Conservation (phyloP, 805 yeast species). For the Candida khao-thaluensis region DNA sequence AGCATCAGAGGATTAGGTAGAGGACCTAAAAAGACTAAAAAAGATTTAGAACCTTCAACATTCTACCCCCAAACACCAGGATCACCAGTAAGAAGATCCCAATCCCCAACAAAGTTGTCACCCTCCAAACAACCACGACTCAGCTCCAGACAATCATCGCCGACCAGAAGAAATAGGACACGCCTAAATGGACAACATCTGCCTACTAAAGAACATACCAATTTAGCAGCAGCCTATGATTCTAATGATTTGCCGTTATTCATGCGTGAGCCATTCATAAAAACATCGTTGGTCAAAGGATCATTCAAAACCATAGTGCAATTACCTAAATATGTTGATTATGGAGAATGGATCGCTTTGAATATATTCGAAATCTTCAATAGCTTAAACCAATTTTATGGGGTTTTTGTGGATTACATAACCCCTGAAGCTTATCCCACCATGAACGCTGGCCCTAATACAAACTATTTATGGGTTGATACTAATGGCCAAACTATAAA, state of each 20-base stretch:
- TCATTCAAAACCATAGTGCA: slow-evolving; percentile 94
- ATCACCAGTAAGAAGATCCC: slow-evolving; percentile 35
- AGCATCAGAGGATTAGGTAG: slow-evolving; percentile 49
- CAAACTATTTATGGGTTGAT: slow-evolving; percentile 90
- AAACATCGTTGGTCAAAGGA: slow-evolving; percentile 94
- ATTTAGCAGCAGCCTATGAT: slow-evolving; percentile 2
- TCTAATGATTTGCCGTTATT: slow-evolving; percentile 54
- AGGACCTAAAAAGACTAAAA: slow-evolving; percentile 45
- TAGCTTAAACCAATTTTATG: slow-evolving; percentile 83
- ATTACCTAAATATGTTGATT: slow-evolving; percentile 90
- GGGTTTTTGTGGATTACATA: slow-evolving; percentile 85
- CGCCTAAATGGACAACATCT: slow-evolving; percentile 10
- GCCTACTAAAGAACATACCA: slow-evolving; percentile 7
- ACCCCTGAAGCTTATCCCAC: slow-evolving; percentile 88
- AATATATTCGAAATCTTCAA: slow-evolving; percentile 88
- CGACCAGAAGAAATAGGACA: slow-evolving; percentile 20
- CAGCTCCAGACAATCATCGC: slow-evolving; percentile 18
- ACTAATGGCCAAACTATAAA: slow-evolving; percentile 72
- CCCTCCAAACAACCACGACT: slow-evolving; percentile 18
- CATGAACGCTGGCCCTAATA: slow-evolving; percentile 93
- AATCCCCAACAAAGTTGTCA: slow-evolving; percentile 42
- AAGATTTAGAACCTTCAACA: slow-evolving; percentile 27
- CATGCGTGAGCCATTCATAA: slow-evolving; percentile 87
- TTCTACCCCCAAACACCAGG: slow-evolving; percentile 33
- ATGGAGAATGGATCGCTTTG: slow-evolving; percentile 93